These are phyloP conservation scores for Volvariella surrecta DNA, from an alignment of 1,284 basidiomycete species.

Conservation along the genomic window DNA sequence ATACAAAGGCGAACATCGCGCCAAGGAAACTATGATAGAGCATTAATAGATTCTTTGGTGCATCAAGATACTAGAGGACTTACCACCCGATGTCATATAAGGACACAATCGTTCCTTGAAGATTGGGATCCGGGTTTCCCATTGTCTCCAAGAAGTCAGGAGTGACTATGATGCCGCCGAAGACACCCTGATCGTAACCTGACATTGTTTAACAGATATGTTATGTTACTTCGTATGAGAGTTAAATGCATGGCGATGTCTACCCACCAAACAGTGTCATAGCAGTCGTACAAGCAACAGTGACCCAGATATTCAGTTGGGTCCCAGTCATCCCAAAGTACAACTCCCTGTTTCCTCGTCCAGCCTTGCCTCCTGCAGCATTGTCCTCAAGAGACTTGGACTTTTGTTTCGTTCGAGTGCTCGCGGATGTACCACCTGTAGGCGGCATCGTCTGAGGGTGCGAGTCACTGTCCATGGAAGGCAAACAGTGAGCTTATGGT, in stretches of 20 bases:
- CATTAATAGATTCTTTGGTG: not conserved
- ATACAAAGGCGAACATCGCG: constrained; percentile 36
- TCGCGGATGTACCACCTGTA: no score
- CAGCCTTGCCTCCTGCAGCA: no score
- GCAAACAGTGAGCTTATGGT: no score
- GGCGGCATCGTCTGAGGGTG: no score
- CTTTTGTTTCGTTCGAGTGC: no score
- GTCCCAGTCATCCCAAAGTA: constrained; percentile 35
- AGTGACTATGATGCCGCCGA: constrained; percentile 40
- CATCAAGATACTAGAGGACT: constrained; percentile 7
- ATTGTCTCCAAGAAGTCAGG: constrained; percentile 30
- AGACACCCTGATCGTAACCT: constrained; percentile 43
- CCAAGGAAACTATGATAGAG: constrained; percentile 29
- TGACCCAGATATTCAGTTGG: constrained; percentile 33
- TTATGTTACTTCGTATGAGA: constrained; percentile 7
- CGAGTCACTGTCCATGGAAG: no score
- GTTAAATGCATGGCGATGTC: not conserved
- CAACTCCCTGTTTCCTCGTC: constrained; percentile 8
- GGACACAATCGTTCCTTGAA: constrained; percentile 39
- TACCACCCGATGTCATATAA: constrained; percentile 39
- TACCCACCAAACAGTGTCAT: constrained; percentile 34
- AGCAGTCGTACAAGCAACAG: constrained; percentile 37
- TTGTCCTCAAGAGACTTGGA: no score
- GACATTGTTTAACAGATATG: not conserved
- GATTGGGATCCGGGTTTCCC: constrained; percentile 29